Base-by-base conservation (phyloP, 2,329 filamentous ascomycete species). In the Aureobasidium sp. region DNA sequence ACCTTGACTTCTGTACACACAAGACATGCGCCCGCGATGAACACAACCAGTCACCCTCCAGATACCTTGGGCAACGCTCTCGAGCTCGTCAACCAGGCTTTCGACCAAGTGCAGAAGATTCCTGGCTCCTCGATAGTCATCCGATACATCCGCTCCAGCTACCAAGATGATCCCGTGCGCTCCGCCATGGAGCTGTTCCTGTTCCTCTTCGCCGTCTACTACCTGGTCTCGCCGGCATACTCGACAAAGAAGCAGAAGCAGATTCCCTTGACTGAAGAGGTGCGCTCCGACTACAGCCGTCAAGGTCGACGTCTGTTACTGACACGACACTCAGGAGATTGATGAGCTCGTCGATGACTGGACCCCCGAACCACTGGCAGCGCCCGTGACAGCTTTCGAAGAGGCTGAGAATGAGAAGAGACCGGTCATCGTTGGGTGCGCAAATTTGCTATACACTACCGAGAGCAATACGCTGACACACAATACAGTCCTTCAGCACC, bases 301-400 rank as follows among this genome's bases (percentile, higher is more conserved):
- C 37, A 8, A 19, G 15, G 35, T 31, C 59, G 5, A 19, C 35
- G 9, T n/a, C 39, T n/a, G 19, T 39, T 11, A 33, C 57, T 63
- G n/a, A 61, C 39, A 22, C 35, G n/a, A 42, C 59, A 64, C 64
- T 24, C 66, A 85, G 84, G 94, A 99, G 78, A 95, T 99, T 68
- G 94, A 99, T 71, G 94, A 99, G 71, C 78, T 99, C 63, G 89
- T 99, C 47, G 92, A 96, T 61, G 94, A 99, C 68, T 99, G 94
- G 94, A 88, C 86, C 8, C 95, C 94, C 0, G 94, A 99, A 75
- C 92, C 94, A 15, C 82, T 99, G 47, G 93, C 97, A 29, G 80
- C 86, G 5, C 80, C 85, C 27, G 84, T 86, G 65, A 92, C 88
- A 0, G 67, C 84, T 0, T 82, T 93, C 56, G 93, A 99, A 75